These are phyloP conservation scores for Hibiscus syriacus DNA, from an alignment of 345 rosid species.

Conservation along the genomic window DNA sequence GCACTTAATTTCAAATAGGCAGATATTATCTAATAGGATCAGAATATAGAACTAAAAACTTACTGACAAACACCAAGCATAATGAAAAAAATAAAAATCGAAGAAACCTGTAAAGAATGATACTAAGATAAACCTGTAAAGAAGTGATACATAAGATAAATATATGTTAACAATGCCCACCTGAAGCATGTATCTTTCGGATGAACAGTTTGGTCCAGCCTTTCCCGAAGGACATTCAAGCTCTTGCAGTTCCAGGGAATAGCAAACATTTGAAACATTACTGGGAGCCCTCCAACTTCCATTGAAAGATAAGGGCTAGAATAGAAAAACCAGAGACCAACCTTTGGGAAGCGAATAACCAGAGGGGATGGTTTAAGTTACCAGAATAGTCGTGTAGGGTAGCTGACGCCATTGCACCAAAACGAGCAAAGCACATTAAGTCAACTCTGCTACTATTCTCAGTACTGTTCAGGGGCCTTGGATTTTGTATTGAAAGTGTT, in stretches of 20 bases:
- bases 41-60: neutral
- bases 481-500: conserved; percentile 37
- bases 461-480: conserved; percentile 25
- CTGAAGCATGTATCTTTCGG: conserved; percentile 62
- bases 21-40: neutral
- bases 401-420: conserved; percentile 69
- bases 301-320: conserved; percentile 34
- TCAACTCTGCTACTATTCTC: conserved; percentile 21
- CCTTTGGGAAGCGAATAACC: conserved; percentile 54
- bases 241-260: conserved; percentile 51
- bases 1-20: neutral
- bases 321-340: conserved; percentile 77
- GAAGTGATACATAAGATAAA: neutral
- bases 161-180: conserved; percentile 24
- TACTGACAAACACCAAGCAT: neutral
- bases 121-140: neutral
- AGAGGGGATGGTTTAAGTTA: conserved; percentile 47
- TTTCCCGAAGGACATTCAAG: conserved; percentile 66
- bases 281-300: conserved; percentile 26
- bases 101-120: neutral
- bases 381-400: conserved; percentile 63
- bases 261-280: conserved; percentile 43
- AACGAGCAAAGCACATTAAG: conserved; percentile 62
- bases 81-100: neutral
- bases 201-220: conserved; percentile 74